Percentiles rank a stretch among this genome's conserved stretches.
Conservation (phyloP, 108 stramenopile species). For the Ochromonas danica region DNA sequence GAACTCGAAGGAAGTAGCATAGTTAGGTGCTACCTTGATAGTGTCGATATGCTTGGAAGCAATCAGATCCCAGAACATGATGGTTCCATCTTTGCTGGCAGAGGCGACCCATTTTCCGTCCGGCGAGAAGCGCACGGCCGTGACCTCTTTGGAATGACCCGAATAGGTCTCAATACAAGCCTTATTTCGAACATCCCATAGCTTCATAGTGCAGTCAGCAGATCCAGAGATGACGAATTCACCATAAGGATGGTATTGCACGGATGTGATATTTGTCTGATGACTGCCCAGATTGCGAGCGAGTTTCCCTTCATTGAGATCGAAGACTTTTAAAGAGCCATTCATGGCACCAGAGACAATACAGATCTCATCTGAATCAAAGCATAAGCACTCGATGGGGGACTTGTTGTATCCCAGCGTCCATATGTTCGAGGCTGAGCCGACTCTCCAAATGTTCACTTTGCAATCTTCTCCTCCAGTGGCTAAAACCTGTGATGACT, state of each 20-base stretch:
- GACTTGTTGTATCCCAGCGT: conserved; percentile 27
- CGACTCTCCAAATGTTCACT: conserved; percentile 44
- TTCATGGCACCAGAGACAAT: conserved; percentile 29
- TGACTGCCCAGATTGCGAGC: conserved; percentile 37
- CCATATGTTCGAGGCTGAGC: conserved; percentile 19
- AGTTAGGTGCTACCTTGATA: neutral
- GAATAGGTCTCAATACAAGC: conserved; percentile 46
- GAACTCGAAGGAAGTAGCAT: conserved; percentile 37
- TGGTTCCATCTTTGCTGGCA: conserved; percentile 22
- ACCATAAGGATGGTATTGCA: conserved; percentile 43
- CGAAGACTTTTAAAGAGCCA: conserved; percentile 41
- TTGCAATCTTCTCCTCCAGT: conserved; percentile 43
- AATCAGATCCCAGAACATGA: conserved; percentile 42
- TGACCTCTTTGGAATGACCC: conserved; percentile 41
- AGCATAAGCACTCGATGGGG: conserved; percentile 34
- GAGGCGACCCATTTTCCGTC: conserved; percentile 48
- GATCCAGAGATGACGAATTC: conserved; percentile 42
- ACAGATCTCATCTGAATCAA: conserved; percentile 24
- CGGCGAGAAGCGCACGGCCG: conserved; percentile 35
- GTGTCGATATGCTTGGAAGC: conserved; percentile 33
- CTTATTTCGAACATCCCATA: conserved; percentile 45
- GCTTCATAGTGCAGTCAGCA: conserved; percentile 37
- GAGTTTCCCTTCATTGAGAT: conserved; percentile 36
- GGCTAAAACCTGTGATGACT: conserved; percentile 35
- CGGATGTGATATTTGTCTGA: conserved; percentile 10